Evolutionary conservation across 106 monocot genomes (phyloP).

Genomic region (Dactylorhiza incarnata): DNA sequence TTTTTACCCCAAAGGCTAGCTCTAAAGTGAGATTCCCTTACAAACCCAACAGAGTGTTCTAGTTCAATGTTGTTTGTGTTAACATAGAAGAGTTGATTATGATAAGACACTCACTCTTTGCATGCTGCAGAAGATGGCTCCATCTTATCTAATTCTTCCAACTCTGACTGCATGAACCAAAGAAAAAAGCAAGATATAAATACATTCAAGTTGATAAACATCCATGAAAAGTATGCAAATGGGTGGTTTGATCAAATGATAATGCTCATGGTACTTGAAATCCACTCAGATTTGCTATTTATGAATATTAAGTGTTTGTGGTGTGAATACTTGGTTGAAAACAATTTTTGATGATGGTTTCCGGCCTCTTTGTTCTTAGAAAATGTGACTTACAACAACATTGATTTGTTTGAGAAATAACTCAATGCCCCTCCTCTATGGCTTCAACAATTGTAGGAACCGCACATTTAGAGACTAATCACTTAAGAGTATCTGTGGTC

Average conservation of each 20-base stretch:
- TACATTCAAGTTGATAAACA: neutral
- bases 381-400: no score
- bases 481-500: no score
- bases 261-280: neutral
- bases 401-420: no score
- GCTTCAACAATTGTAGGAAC: no score
- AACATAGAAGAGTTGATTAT: neutral
- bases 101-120: slow-evolving; percentile 8
- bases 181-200: neutral
- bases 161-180: slow-evolving; percentile 3
- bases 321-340: neutral
- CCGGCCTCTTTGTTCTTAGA: no score
- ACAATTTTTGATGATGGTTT: neutral
- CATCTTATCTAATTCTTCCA: slow-evolving; percentile 12
- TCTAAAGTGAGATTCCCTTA: no score
- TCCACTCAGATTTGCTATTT: neutral
- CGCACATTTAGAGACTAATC: no score
- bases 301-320: neutral
- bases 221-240: neutral
- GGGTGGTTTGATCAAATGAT: neutral
- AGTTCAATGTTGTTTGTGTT: no score
- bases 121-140: slow-evolving; percentile 12
- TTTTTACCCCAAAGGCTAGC: no score
- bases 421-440: no score
- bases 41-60: no score